A percentile compares a stretch with the other conserved stretches of the same genome.
Evolutionary conservation across 208 protist species (phyloP).

Genomic region (Leishmania major): DNA sequence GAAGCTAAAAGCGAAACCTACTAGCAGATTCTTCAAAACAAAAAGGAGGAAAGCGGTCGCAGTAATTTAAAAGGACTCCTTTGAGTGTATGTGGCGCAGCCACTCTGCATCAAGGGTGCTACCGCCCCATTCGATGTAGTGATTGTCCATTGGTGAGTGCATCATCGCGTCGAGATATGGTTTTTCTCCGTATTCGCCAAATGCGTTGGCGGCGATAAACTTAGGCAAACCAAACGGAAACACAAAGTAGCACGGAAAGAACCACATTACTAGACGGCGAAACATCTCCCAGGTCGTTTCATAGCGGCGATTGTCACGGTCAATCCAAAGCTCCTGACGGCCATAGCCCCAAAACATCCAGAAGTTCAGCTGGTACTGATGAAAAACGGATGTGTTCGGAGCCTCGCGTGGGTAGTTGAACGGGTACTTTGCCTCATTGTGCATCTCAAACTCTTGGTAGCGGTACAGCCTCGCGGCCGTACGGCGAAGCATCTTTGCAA

Average conservation of each 20-base stretch:
- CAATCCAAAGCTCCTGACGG: conserved; percentile 87
- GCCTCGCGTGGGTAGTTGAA: conserved; percentile 88
- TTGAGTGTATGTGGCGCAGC: conserved; percentile 88
- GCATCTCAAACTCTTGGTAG: conserved; percentile 92
- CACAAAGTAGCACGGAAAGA: conserved; percentile 88
- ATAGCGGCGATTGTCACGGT: conserved; percentile 80
- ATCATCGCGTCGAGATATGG: conserved; percentile 80
- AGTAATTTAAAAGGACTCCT: conserved; percentile 73
- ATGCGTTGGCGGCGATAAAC: conserved; percentile 67
- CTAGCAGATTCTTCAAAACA: no score
- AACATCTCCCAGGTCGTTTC: conserved; percentile 90
- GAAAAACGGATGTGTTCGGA: conserved; percentile 88
- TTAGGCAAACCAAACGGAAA: conserved; percentile 89
- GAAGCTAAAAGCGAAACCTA: not conserved
- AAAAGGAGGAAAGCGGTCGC: not conserved
- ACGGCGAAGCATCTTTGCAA: conserved; percentile 62
- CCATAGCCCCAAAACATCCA: conserved; percentile 91
- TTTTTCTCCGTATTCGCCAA: conserved; percentile 90
- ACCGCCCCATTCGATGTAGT: conserved; percentile 88
- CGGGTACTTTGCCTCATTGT: conserved; percentile 80
- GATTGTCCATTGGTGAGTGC: conserved; percentile 85
- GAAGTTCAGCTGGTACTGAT: conserved; percentile 87
- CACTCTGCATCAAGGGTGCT: conserved; percentile 84
- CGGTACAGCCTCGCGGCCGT: conserved; percentile 53
- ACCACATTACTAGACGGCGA: conserved; percentile 82